phyloP scores from a whole-genome alignment of 2,329 filamentous ascomycete genomes.

The Pseudogymnoascus sp. region DNA sequence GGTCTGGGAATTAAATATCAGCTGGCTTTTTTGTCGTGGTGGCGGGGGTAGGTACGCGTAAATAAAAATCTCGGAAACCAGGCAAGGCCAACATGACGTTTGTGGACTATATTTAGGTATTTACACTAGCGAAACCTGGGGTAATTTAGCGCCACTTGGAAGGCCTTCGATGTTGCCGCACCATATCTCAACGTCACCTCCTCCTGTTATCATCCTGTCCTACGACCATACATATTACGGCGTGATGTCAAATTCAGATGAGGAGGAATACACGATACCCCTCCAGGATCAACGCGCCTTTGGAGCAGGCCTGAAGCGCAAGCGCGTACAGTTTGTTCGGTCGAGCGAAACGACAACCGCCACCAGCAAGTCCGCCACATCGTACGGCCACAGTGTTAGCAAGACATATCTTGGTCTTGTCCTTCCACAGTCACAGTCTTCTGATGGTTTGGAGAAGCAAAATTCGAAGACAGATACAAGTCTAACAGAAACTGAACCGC shows the following conservation, averaged over 20 bases:
- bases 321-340: slow-evolving; percentile 50
- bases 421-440: slow-evolving; percentile 28
- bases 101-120: slow-evolving; percentile 4
- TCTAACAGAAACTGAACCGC: slow-evolving; percentile 10
- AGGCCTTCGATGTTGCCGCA: neutral
- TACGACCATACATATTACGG: neutral
- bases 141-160: slow-evolving; percentile 3
- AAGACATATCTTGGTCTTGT: slow-evolving; percentile 64
- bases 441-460: neutral
- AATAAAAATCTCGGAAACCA: slow-evolving; percentile 17
- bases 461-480: neutral
- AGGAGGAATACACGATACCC: slow-evolving; percentile 48
- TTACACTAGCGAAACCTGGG: slow-evolving; percentile 4
- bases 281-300: slow-evolving; percentile 53
- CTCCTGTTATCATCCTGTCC: neutral
- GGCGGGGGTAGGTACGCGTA: neutral
- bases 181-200: slow-evolving; percentile 6
- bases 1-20: neutral
- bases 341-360: slow-evolving; percentile 24
- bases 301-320: slow-evolving; percentile 55
- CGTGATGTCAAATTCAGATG: slow-evolving; percentile 30
- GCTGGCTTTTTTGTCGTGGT: neutral
- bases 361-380: slow-evolving; percentile 18
- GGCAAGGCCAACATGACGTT: slow-evolving; percentile 6
- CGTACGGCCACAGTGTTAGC: slow-evolving; percentile 23